Base-by-base conservation (phyloP, 2,329 filamentous ascomycete species). In the Arthrobotrys conoides region DNA sequence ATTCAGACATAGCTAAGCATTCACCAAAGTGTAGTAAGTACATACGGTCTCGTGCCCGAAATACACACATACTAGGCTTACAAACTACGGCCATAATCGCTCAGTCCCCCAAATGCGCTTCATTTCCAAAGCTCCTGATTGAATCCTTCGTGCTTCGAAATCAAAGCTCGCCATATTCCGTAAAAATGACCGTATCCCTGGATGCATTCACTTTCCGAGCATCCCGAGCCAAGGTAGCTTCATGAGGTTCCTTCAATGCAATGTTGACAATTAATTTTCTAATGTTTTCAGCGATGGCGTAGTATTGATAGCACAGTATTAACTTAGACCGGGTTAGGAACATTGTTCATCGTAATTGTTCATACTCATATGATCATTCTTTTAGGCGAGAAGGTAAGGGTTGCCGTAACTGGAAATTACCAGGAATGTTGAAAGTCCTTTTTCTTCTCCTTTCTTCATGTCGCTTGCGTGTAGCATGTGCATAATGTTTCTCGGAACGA, bases 281-380 rank as follows among this genome's bases (percentile, higher is more conserved):
- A 61, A 61, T 61, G 36, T 61, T 61, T 61, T 61, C 57, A 27
- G 36, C 57, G 57, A 41, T 44, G 6, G 33, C 20, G 36, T 27
- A 41, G 36, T 9, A 41, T 38, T 59, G 9, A 12, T 27, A 44
- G 57, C 18, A 61, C 27, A 61, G 10, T 33, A 61, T 61, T 44
- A 27, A 6, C 36, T 61, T 20, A 44, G 18, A 61, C 57, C 36
- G 20, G 57, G 57, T 44, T 61, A 30, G 20, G 57, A 61, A 44
- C 57, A 61, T 61, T 61, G 57, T 44, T 41, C 57, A 36, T 10
- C 10, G 57, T 61, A 9, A 44, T 41, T 61, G 18, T 36, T n/a
- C 20, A 27, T 61, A 16, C 38, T 22, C 20, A n/a, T n/a, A n/a
- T 20, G 16, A 2, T 20, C 5, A 18, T 18, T 46, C 3, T 44